Evolutionary conservation across 1,284 basidiomycete species (phyloP), one percentile per base, ranked within the genome.

Genomic region (Irpex sp.): DNA sequence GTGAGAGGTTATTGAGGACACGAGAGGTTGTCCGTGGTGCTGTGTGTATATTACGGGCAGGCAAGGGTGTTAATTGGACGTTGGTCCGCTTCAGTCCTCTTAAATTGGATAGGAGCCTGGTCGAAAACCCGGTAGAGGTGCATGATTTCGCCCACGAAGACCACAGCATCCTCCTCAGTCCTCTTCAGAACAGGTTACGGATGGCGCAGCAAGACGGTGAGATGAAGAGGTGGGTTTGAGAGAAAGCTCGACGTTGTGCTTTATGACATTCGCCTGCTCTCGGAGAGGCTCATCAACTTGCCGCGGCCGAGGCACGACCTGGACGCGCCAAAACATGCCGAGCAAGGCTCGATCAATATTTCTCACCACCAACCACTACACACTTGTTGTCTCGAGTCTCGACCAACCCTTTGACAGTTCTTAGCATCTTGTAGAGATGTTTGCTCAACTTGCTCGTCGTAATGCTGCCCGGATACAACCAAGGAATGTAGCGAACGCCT

Each of bases 381-480:
- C 26, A 26, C 26, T 26, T 57, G 47, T 43, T 60, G 62, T 63
- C 60, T 63, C 62, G 62, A 58, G 35, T 47, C 15, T 35, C 59
- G 36, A 26, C 43, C 50, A 13, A n/a, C 39, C 21, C 37, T 6
- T 54, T 26, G 26, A 26, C 26, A 13, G 50, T 43, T 11, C 59
- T 58, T 46, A 11, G 21, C 54, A 33, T 26, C 49, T 17, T 26
- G n/a, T 63, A 37, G 54, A 53, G 67, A 75, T 76, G 72, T 65
- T 74, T 68, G 68, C 73, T 60, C 61, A 69, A n/a, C 60, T 72
- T 59, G 60, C 68, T 26, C 73, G 73, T 63, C 50, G 61, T 6
- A 73, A 70, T 64, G 60, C 69, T 65, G 65, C 67, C 3, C 66
- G 68, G 54, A 65, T 65, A 31, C 53, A 55, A 50, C 5, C 5